These are phyloP conservation scores for Stachybotrys echinatus DNA, from an alignment of 2,329 filamentous ascomycete species.

Conservation along the genomic window DNA sequence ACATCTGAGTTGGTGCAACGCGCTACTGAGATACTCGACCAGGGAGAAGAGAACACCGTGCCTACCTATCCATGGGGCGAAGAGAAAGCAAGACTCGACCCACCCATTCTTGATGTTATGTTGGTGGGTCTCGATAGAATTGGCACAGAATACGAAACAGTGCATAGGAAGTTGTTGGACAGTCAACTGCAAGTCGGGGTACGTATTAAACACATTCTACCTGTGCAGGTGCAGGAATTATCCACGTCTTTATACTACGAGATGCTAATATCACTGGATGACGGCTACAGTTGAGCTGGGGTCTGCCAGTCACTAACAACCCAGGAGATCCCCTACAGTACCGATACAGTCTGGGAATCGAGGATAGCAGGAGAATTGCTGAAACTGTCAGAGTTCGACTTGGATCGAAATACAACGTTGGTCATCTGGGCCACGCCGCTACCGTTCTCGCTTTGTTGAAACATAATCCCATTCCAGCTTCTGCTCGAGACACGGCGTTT, in stretches of 20 bases:
- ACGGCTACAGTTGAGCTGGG: conserved; percentile 1
- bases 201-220: neutral
- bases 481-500: neutral
- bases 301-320: conserved; percentile 1
- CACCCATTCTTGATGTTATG: conserved; percentile 1
- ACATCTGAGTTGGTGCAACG: conserved; percentile 1
- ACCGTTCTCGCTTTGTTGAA: conserved; percentile 1
- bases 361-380: neutral
- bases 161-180: neutral
- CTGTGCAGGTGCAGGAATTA: neutral
- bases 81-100: conserved; percentile 3
- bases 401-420: conserved; percentile 1
- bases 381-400: neutral
- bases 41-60: neutral
- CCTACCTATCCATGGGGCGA: conserved; percentile 2
- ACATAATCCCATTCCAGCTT: conserved; percentile 1
- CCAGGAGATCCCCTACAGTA: neutral
- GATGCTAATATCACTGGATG: neutral
- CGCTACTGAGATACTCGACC: neutral
- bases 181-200: neutral
- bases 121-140: neutral
- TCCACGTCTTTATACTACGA: too few species aligned
- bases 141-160: neutral
- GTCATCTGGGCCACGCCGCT: conserved; percentile 2
- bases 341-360: neutral